Evolutionary conservation across 2,329 filamentous ascomycete species (phyloP).

Genomic region (Curvularia spicifera): DNA sequence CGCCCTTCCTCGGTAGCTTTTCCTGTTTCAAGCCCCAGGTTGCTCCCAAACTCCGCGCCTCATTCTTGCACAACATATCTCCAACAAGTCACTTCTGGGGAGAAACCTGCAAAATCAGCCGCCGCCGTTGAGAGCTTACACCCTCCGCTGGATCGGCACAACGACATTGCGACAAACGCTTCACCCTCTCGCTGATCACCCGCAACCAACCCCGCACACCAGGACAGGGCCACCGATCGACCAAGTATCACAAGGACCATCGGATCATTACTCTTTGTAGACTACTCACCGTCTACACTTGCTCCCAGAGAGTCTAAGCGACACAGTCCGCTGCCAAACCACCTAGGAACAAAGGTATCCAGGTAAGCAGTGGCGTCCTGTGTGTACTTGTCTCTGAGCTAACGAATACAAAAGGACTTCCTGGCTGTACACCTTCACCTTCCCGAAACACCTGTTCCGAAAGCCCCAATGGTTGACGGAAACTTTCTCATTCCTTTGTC

Average conservation of each 20-base stretch:
- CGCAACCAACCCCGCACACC: slow-evolving; percentile 43
- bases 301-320: neutral
- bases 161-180: slow-evolving; percentile 32
- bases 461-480: slow-evolving; percentile 54
- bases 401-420: slow-evolving; percentile 33
- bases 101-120: slow-evolving; percentile 29
- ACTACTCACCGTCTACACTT: neutral
- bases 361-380: slow-evolving; percentile 17
- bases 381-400: slow-evolving; percentile 17
- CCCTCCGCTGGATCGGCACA: slow-evolving; percentile 31
- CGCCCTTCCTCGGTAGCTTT: neutral
- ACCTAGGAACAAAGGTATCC: slow-evolving; percentile 13
- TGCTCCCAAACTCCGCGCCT: too few species aligned
- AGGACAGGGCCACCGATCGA: slow-evolving; percentile 38
- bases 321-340: neutral
- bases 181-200: slow-evolving; percentile 38
- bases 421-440: slow-evolving; percentile 31
- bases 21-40: neutral
- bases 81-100: slow-evolving; percentile 31
- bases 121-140: slow-evolving; percentile 15
- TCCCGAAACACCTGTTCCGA: slow-evolving; percentile 26
- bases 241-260: slow-evolving; percentile 32
- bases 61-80: slow-evolving; percentile 17
- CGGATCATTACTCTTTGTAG: slow-evolving; percentile 32
- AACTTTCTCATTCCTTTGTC: slow-evolving; percentile 56